Percentiles rank a stretch among this genome's conserved stretches.
Conservation (phyloP, 257 asterid species). For the Apocynum venetum region DNA sequence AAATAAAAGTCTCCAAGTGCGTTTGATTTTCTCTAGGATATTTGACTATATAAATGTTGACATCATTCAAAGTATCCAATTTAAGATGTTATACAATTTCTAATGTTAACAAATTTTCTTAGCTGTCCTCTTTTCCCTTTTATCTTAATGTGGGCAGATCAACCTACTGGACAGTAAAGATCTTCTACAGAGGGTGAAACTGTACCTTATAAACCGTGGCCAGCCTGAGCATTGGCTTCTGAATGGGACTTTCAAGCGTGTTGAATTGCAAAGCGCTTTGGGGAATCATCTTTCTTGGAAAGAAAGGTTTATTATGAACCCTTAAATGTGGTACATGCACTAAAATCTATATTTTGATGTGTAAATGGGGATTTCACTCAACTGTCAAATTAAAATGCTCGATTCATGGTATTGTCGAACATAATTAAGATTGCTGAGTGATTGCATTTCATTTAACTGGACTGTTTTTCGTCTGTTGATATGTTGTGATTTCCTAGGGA, state of each 20-base stretch:
- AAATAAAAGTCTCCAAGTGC: background rate
- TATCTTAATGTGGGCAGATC: conserved; percentile 42
- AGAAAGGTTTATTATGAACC: conserved; percentile 63
- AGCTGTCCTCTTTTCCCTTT: background rate
- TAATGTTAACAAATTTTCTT: conserved; percentile 13
- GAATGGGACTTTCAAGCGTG: conserved; percentile 78
- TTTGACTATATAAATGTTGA: background rate
- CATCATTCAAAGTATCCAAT: background rate
- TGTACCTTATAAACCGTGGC: conserved; percentile 71
- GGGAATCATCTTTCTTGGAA: conserved; percentile 94
- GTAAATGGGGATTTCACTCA: background rate
- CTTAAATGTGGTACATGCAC: background rate
- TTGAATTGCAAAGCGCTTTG: conserved; percentile 84
- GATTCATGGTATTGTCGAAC: background rate
- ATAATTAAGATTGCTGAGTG: background rate
- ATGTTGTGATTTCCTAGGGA: background rate
- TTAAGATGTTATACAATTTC: background rate
- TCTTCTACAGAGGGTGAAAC: conserved; percentile 82
- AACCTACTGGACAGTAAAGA: conserved; percentile 89
- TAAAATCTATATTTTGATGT: background rate
- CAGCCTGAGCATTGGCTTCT: conserved; percentile 95
- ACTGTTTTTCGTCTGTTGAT: background rate
- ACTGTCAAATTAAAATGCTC: background rate
- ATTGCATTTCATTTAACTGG: background rate
- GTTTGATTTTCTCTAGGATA: background rate